phyloP scores from a whole-genome alignment of 257 asterid genomes.

The Eucommia ulmoides region DNA sequence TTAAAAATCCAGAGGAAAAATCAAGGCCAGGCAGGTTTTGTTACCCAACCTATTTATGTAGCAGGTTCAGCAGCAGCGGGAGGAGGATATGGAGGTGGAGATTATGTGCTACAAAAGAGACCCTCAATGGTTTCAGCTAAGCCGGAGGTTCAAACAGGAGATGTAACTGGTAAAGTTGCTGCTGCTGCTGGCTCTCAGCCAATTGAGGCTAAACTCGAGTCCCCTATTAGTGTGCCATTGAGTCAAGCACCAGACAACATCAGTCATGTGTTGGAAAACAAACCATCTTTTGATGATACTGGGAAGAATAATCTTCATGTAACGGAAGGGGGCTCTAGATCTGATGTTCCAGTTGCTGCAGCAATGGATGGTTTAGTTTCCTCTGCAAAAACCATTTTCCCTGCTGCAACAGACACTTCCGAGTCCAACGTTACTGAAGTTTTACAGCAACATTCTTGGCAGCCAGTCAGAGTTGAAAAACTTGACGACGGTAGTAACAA shows the following conservation, averaged over 20 bases:
- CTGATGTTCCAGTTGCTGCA: background rate
- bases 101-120: background rate
- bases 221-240: background rate
- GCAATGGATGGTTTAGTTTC: conserved; percentile 2
- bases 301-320: background rate
- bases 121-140: background rate
- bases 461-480: conserved; percentile 18
- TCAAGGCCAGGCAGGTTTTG: conserved; percentile 21
- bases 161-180: background rate
- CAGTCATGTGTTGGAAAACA: background rate
- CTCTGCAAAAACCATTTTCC: conserved; percentile 14
- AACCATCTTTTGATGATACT: background rate
- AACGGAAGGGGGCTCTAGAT: background rate
- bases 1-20: conserved; percentile 31
- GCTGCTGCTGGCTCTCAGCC: background rate
- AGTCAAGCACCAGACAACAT: background rate
- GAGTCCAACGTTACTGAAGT: conserved; percentile 23
- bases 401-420: conserved; percentile 16
- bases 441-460: conserved; percentile 22
- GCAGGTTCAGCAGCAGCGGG: conserved; percentile 21
- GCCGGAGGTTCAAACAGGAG: background rate
- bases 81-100: background rate
- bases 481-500: too few relatives aligned
- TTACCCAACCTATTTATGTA: conserved; percentile 18
- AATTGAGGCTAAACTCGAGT: background rate